Conservation (phyloP, 2,329 filamentous ascomycete species). For the Thermomyces lanuginosus region DNA sequence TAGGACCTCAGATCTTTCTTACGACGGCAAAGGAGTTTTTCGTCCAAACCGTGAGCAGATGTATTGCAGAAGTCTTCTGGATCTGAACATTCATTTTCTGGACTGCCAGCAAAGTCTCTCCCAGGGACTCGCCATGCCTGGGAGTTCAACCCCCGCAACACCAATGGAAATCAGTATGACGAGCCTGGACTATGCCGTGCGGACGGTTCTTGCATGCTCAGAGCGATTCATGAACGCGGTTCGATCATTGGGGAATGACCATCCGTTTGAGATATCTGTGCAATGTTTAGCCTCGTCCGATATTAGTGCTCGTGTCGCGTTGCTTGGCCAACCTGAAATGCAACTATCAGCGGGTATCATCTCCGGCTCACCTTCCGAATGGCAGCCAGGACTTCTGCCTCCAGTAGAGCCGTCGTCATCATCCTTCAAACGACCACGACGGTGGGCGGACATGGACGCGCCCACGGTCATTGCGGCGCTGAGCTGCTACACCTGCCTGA, state of each 20-base stretch:
- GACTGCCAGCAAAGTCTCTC: conserved; percentile 5
- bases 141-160: conserved; percentile 1
- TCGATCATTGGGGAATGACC: too few relatives aligned
- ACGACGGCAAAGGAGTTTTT: too few relatives aligned
- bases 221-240: conserved; percentile 1
- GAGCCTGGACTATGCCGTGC: not conserved
- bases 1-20: too few relatives aligned
- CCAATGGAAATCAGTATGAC: not conserved
- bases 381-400: too few relatives aligned
- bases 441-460: conserved; percentile 2
- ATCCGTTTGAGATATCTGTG: too few relatives aligned
- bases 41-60: too few relatives aligned
- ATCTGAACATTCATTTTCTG: conserved; percentile 5
- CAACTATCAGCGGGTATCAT: too few relatives aligned
- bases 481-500: conserved; percentile 7
- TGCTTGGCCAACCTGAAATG: too few relatives aligned
- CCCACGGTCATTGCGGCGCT: conserved; percentile 5
- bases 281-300: too few relatives aligned
- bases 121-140: conserved; percentile 5
- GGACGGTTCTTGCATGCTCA: not conserved
- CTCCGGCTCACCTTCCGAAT: too few relatives aligned
- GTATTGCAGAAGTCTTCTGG: conserved; percentile 2
- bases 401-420: too few relatives aligned
- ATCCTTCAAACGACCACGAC: not conserved
- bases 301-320: too few relatives aligned